These are phyloP conservation scores for Aspergillus sp. DNA, from an alignment of 2,329 filamentous ascomycete species.

Conservation along the genomic window DNA sequence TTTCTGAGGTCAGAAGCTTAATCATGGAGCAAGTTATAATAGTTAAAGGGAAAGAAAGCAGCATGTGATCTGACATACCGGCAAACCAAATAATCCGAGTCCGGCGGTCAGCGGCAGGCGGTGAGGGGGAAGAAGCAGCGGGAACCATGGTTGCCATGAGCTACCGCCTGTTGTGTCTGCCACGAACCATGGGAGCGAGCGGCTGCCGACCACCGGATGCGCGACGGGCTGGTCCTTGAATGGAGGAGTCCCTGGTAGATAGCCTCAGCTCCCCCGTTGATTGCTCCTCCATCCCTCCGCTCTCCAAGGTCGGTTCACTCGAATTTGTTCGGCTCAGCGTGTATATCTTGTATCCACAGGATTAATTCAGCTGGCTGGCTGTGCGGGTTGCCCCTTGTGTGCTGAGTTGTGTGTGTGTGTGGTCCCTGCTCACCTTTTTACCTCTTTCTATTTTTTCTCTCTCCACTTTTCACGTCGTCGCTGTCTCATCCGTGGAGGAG, in stretches of 20 bases:
- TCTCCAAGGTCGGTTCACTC: slow-evolving; percentile 10
- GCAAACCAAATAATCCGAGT: neutral
- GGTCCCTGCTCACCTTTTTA: slow-evolving; percentile 5
- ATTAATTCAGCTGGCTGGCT: slow-evolving; percentile 17
- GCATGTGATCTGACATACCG: neutral
- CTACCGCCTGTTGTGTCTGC: slow-evolving; percentile 23
- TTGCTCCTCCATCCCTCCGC: slow-evolving; percentile 9
- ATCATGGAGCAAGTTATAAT: no score
- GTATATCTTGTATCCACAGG: slow-evolving; percentile 13
- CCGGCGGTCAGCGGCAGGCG: neutral
- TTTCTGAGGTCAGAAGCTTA: no score
- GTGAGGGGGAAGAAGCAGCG: neutral
- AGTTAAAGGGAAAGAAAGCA: no score
- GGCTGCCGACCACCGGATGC: slow-evolving; percentile 22
- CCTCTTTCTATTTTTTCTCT: slow-evolving; percentile 12
- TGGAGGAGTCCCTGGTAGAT: slow-evolving; percentile 8
- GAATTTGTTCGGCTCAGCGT: slow-evolving; percentile 19
- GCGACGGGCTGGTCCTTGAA: slow-evolving; percentile 1
- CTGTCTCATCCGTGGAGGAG: slow-evolving; percentile 15
- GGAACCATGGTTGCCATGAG: slow-evolving; percentile 26
- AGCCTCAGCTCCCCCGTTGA: slow-evolving; percentile 1
- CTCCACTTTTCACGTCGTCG: slow-evolving; percentile 14
- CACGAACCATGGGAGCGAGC: slow-evolving; percentile 23
- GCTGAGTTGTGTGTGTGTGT: neutral
- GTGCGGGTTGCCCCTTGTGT: slow-evolving; percentile 19